Base-by-base conservation (phyloP, 1,284 basidiomycete species). In the Ceratobasidium sp. region DNA sequence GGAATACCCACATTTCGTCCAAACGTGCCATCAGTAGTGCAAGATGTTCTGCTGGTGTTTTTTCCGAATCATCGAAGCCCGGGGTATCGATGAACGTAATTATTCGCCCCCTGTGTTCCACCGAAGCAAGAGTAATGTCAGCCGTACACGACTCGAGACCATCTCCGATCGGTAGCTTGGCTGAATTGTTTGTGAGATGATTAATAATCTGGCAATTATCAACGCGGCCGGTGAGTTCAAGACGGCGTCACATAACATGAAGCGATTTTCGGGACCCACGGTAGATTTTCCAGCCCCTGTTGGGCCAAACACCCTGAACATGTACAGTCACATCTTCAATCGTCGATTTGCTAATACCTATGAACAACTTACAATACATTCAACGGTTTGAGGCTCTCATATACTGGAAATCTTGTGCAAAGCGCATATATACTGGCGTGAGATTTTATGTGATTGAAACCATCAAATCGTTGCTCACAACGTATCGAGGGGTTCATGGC, bases 201-300 rank as follows among this genome's bases (percentile, higher is more conserved):
- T 50, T 50, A n/a, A 50, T 50, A 9, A 50, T 50, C 47, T 50
- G 1, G 7, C 4, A 23, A 4, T 23, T 13, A 11, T n/a, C 3
- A 19, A 23, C 11, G n/a, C 3, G 14, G 14, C 23, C 13, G 4
- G 6, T 21, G 13, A 11, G 47, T 21, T n/a, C 21, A 50, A 36
- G 11, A 36, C 11, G 4, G 33, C 11, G 19, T 23, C 23, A 21
- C 23, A 23, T 50, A 27, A 50, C 21, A 23, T 23, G 6, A n/a
- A n/a, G n/a, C n/a, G n/a, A 36, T 11, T 36, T n/a, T n/a, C n/a
- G n/a, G n/a, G n/a, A 50, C 47, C 4, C 3, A 50, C 47, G 3
- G 47, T 50, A 21, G 47, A 50, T 50, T 50, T 50, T n/a, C 47
- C 47, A 4, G 23, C 47, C 3, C 47, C 47, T 11, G 47, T 50